Evolutionary conservation across 768 basidiomycete genomes (phyloP).

Genomic region (Rickenella mellea): DNA sequence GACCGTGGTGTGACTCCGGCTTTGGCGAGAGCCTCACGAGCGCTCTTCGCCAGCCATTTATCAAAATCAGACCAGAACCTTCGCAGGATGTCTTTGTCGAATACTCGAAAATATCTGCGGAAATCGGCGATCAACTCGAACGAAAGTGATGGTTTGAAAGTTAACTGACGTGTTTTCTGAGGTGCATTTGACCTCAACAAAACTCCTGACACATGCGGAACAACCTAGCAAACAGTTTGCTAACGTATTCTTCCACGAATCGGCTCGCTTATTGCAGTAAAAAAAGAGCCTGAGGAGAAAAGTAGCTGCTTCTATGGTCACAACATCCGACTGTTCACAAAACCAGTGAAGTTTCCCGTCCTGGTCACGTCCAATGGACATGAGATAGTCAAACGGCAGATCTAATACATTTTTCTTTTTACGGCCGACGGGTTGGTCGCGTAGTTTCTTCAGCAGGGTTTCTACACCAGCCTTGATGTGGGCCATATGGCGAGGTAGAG

Average conservation of each 20-base stretch:
- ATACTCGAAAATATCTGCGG: constrained; percentile 67
- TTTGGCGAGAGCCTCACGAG: constrained; percentile 37
- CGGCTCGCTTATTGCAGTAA: constrained; percentile 51
- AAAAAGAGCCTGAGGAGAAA: constrained; percentile 80
- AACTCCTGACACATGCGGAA: constrained; percentile 55
- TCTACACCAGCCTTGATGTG: no score
- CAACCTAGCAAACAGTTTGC: constrained; percentile 52
- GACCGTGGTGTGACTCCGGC: constrained; percentile 15
- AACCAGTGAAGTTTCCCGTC: constrained; percentile 72
- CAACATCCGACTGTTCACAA: constrained; percentile 49
- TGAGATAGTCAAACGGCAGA: constrained; percentile 43
- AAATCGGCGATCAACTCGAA: constrained; percentile 7
- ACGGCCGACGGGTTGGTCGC: constrained; percentile 44
- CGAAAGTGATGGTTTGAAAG: constrained; percentile 10
- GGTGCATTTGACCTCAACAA: constrained; percentile 53
- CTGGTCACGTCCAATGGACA: constrained; percentile 32
- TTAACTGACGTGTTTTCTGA: constrained; percentile 64
- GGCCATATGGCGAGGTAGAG: no score
- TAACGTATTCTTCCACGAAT: constrained; percentile 53
- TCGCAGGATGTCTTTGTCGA: constrained; percentile 35
- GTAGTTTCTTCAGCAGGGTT: constrained; percentile 33
- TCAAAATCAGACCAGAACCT: constrained; percentile 58
- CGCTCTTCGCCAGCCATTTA: constrained; percentile 50
- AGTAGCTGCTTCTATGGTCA: constrained; percentile 58
- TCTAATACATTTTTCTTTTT: constrained; percentile 41